Evolutionary conservation across 1,284 basidiomycete species (phyloP), one percentile per base, ranked within the genome.

Genomic region (Pseudozyma sp.): DNA sequence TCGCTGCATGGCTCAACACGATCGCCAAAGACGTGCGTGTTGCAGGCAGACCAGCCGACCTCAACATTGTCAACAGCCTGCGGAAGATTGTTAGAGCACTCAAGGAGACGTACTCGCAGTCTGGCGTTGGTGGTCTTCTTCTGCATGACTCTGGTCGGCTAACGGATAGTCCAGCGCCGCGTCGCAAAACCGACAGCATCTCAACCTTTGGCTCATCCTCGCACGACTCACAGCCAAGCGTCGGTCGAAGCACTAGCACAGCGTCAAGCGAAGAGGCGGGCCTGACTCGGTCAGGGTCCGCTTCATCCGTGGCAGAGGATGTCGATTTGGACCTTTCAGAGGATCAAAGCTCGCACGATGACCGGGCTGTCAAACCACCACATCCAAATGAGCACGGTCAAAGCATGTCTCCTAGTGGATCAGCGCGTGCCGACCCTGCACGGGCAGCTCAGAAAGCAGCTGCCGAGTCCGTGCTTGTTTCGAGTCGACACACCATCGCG

Each of bases 1-100:
- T 83, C 12, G 72, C 78, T 5, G 56, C 45, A 3, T 83, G 81
- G 81, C 75, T 83, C 34, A 82, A 82, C 43, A 36, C 49, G 1
- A 43, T 76, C 14, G 70, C 63, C 40, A 71, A 66, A 34, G 76
- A 80, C n/a, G 52, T 56, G 47, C 58, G 63, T 5, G 48, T 76
- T 35, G 35, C 54, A 0, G 39, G 39, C n/a, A 57, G 75, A 11
- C 68, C 76, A 10, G 76, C 72, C 1, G 78, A 80, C 44, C 55
- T 71, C 36, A 68, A 68, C 51, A 77, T 77, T 36, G 49, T 77
- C 61, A 76, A 76, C 58, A 75, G 74, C 36, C 55, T 81, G 16
- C 71, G 68, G 53, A 81, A 78, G 67, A 63, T 74, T 11, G 77
- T 83, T 10, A 55, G 73, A 18, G 67, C 52, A 6, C 71, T 82